A percentile compares a stretch with the other conserved stretches of the same genome.
Evolutionary conservation across 192 early-diverging fungal species (phyloP).

Genomic region (Umbelopsis sp.): DNA sequence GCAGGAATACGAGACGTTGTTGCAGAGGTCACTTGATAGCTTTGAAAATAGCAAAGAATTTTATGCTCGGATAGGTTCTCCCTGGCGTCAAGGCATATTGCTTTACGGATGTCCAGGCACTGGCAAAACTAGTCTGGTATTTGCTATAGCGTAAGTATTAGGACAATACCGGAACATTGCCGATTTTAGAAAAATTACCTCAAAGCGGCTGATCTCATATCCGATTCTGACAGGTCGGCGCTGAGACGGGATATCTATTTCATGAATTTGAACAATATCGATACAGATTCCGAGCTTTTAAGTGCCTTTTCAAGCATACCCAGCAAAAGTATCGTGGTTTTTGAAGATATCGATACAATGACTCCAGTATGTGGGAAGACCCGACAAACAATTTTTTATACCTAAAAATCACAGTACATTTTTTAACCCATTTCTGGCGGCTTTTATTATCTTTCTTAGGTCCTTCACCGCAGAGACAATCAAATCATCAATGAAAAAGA

Average conservation of each 20-base stretch:
- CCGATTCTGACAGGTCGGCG: conserved; percentile 18
- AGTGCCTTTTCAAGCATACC: conserved; percentile 39
- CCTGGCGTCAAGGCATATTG: conserved; percentile 59
- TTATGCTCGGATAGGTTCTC: conserved; percentile 62
- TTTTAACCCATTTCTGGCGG: conserved; percentile 26
- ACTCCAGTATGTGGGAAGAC: conserved; percentile 28
- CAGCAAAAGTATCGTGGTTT: conserved; percentile 50
- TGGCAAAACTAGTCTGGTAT: conserved; percentile 46
- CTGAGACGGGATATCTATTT: conserved; percentile 43
- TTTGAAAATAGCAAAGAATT: conserved; percentile 59
- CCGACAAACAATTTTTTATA: too few relatives aligned
- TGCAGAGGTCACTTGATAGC: conserved; percentile 51
- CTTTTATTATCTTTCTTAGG: conserved; percentile 1
- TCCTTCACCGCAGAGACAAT: conserved; percentile 7
- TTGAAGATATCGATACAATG: conserved; percentile 64
- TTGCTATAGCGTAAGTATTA: conserved; percentile 39
- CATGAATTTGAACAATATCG: conserved; percentile 43
- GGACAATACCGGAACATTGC: background rate
- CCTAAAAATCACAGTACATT: conserved; percentile 34
- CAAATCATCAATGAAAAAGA: background rate
- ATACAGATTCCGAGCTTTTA: conserved; percentile 38
- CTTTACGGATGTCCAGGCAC: conserved; percentile 45
- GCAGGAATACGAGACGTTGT: conserved; percentile 46
- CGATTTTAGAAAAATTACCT: background rate
- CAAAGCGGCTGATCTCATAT: background rate